Evolutionary conservation across 1,284 basidiomycete species (phyloP), one percentile per base, ranked within the genome.

Genomic region (Cutaneotrichosporon cyanovorans): DNA sequence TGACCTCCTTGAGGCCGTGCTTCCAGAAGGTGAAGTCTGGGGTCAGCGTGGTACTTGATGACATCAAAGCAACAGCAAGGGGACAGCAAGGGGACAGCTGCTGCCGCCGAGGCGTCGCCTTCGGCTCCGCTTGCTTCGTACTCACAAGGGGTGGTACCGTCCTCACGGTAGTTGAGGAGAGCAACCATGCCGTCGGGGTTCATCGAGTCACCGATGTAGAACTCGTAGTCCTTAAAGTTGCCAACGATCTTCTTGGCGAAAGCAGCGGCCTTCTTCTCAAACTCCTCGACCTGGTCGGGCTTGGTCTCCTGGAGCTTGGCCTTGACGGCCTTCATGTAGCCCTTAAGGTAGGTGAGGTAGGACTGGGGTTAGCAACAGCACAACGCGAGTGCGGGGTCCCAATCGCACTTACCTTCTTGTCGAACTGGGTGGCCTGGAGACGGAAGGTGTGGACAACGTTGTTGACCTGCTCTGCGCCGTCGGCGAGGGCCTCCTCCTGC

Each of bases 401-500:
- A 31, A 15, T 31, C 9, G 14, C n/a, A 37, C 45, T 23, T 32
- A 68, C 67, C 65, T 96, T 96, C 76, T 97, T 98, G 77, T 97
- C 91, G 73, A 95, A 98, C 8, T 65, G 33, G 23, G 89, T 93
- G 32, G 71, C 40, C 67, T 87, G 81, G 54, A 99, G 84, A 65
- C 91, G 85, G 83, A 93, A 92, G 41, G 90, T 89, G 78, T 91
- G 76, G 53, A 84, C 84, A 59, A 98, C 78, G 74, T 98, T 90
- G 83, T 92, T 98, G 68, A 95, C 85, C 57, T 77, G 76, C 16
- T 49, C 36, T 28, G 81, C 78, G 58, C 86, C 88, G 15, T 87
- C 84, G 69, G 90, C 92, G 50, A 95, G 72, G 25, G 77, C 78
- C 57, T 98, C 95, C 3, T 82, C 83, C 41, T 74, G 74, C 51